Conservation (phyloP, 352 stramenopile genomes). For the Phytophthora ramorum region DNA sequence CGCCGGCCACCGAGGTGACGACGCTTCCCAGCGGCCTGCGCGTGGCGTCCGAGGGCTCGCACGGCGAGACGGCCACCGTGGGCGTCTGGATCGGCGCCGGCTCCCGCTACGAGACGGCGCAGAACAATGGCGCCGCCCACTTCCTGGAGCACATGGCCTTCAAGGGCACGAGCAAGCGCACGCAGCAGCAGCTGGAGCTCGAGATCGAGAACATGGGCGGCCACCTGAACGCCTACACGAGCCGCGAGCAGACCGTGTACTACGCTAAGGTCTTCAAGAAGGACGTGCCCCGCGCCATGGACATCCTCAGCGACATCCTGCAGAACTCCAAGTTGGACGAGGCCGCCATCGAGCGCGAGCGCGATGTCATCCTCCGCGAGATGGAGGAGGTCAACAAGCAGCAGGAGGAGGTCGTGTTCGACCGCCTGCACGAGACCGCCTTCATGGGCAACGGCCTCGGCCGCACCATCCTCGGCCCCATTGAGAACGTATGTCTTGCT, state of each 20-base stretch:
- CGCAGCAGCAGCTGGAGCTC: conserved; percentile 98
- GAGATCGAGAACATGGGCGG: conserved; percentile 99
- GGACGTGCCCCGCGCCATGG: conserved; percentile 96
- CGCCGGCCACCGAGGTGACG: conserved; percentile 96
- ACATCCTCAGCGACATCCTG: conserved; percentile 99
- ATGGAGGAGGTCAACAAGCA: conserved; percentile 99
- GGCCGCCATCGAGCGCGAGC: conserved; percentile 96
- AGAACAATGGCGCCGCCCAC: conserved; percentile 99
- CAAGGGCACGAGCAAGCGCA: conserved; percentile 98
- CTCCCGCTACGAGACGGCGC: conserved; percentile 97
- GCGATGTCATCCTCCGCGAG: conserved; percentile 99
- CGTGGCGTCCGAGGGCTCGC: conserved; percentile 97
- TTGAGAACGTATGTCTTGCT: conserved; percentile 96
- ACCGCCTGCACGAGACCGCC: conserved; percentile 99
- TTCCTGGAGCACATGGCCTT: conserved; percentile 99
- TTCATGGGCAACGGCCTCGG: conserved; percentile 98
- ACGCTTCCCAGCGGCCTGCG: conserved; percentile 96
- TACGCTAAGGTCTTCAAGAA: conserved; percentile 99
- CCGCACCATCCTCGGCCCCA: conserved; percentile 98
- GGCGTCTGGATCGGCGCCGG: conserved; percentile 97
- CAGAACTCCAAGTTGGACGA: conserved; percentile 98
- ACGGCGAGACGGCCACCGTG: conserved; percentile 98
- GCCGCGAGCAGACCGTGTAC: conserved; percentile 99
- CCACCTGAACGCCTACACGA: conserved; percentile 99
- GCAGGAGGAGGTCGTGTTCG: conserved; percentile 98